Evolutionary conservation across 495 filamentous ascomycete species (phyloP).

Genomic region (Tuber indicum): DNA sequence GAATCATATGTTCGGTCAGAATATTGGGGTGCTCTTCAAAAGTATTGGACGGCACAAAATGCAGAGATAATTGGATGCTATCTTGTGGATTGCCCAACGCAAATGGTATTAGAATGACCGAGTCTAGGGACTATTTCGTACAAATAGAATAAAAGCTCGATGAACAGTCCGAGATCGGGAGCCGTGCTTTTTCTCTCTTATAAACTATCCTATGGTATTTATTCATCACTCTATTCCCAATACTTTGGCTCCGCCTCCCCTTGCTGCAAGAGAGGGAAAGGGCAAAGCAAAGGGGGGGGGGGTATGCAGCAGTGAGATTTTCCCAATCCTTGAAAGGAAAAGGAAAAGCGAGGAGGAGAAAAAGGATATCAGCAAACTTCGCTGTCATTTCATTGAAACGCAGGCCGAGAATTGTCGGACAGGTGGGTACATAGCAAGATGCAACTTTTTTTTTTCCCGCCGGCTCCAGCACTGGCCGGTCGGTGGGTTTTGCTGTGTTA

Average conservation of each 20-base stretch:
- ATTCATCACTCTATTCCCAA: neutral
- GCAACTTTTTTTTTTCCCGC: neutral
- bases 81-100: neutral
- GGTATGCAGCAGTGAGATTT: neutral
- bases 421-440: neutral
- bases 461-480: neutral
- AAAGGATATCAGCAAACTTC: neutral
- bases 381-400: constrained; percentile 3
- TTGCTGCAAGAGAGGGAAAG: neutral
- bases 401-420: neutral
- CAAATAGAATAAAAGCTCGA: neutral
- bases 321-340: neutral
- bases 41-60: neutral
- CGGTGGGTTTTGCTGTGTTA: neutral
- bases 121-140: neutral
- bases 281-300: neutral
- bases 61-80: constrained; percentile 1
- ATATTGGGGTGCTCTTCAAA: neutral
- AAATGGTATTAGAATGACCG: neutral
- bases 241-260: neutral
- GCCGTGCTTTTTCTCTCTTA: neutral
- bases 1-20: neutral
- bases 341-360: neutral
- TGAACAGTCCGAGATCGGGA: constrained; percentile 2
- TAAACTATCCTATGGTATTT: neutral